Evolutionary conservation across 805 yeast genomes (phyloP), one percentile per base, ranked within the genome.

Genomic region (Saccharomycopsis fibuligera): DNA sequence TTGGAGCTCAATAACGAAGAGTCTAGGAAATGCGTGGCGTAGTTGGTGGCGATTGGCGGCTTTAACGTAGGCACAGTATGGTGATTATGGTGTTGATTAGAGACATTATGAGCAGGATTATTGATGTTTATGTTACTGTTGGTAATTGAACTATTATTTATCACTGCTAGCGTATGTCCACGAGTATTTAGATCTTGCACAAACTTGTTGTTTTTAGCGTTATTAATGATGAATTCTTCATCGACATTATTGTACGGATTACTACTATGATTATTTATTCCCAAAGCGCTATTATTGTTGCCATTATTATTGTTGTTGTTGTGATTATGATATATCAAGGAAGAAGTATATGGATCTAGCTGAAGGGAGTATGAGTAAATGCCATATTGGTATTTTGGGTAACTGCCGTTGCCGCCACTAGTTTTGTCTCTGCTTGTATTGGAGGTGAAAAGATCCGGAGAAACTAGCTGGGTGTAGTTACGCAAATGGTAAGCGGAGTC

Each of bases 401-500:
- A 49, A 14, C 37, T 37, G 35, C 35, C 29, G 24, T 33, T 30
- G 29, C 38, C 25, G 16, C 40, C 31, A 16, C 25, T 36, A n/a
- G 39, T 35, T 35, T 45, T 44, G 10, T 36, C 31, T 9, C 36
- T 49, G 21, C 46, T 38, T 12, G 54, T 50, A 33, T 53, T 53
- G 6, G 54, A 45, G 25, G 52, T 53, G 45, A 53, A 53, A 14
- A 47, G 30, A 14, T 53, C 56, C 9, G 54, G 54, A 36, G 44
- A 21, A 10, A 39, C 49, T 5, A 48, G 38, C 43, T 50, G 54
- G 17, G 54, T 50, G 48, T 53, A 53, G 46, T 50, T 50, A 35
- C 49, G 37, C 16, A 53, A 38, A 45, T 53, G 56, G 22, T 50
- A 53, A 1, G 56, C 43, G 16, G 52, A 47, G 24, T 53, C 56